phyloP scores from a whole-genome alignment of 495 filamentous ascomycete genomes.

The Penicillium diatomitis region DNA sequence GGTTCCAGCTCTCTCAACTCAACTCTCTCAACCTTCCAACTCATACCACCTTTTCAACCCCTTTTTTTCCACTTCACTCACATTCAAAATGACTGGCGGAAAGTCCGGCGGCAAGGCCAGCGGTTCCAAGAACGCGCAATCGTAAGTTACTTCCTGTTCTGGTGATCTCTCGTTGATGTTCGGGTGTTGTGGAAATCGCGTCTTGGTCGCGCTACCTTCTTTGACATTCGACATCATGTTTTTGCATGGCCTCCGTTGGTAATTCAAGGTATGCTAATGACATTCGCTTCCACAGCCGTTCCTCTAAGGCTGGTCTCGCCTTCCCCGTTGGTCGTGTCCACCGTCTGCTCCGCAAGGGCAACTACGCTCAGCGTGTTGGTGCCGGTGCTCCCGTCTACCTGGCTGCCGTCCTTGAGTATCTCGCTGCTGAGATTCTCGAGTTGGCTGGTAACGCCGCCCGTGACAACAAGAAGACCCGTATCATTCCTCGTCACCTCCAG shows the following conservation, averaged over 20 bases:
- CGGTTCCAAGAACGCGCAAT: conserved; percentile 94
- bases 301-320: conserved; percentile 97
- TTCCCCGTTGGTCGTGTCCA: conserved; percentile 99
- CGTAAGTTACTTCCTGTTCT: conserved; percentile 44
- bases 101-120: conserved; percentile 98
- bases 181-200: conserved; percentile 1
- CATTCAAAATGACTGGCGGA: conserved; percentile 94
- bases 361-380: conserved; percentile 99
- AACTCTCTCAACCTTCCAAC: conserved; percentile 4
- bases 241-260: no score
- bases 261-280: conserved; percentile 20
- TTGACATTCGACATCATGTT: no score
- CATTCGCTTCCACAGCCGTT: conserved; percentile 57
- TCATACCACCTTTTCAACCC: conserved; percentile 8
- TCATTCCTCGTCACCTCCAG: conserved; percentile 98
- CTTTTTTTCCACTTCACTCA: conserved; percentile 18
- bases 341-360: conserved; percentile 98
- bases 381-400: conserved; percentile 97
- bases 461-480: conserved; percentile 99
- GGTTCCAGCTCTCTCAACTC: conserved; percentile 7
- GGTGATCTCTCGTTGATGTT: conserved; percentile 3
- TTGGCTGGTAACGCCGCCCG: conserved; percentile 97
- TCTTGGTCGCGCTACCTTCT: neutral
- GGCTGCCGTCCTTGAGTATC: conserved; percentile 95
- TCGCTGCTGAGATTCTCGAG: conserved; percentile 97